Conservation (phyloP, 2,329 filamentous ascomycete genomes). For the Neurospora crassa region DNA sequence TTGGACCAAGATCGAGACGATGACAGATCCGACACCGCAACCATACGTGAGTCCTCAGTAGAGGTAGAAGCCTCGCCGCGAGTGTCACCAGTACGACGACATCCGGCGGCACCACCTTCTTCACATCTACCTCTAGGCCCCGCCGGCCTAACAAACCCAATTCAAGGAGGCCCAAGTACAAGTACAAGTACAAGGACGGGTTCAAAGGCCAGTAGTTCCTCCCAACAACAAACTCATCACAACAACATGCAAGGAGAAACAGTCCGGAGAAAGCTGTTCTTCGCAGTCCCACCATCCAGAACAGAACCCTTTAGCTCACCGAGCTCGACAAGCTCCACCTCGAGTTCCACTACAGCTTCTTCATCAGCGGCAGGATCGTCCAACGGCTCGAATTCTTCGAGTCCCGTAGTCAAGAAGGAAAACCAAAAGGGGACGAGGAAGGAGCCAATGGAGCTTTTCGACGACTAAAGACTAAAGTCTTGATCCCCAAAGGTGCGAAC, state of each 20-base stretch:
- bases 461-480: neutral
- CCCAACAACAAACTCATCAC: neutral
- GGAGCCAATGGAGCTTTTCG: neutral
- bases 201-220: neutral
- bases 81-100: neutral
- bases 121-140: neutral
- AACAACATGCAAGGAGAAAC: neutral
- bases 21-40: neutral
- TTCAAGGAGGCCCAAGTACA: no score
- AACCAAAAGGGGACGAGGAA: neutral
- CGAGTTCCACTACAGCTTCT: neutral
- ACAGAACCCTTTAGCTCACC: neutral
- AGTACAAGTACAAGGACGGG: no score
- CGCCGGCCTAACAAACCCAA: no score
- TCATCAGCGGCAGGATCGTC: neutral
- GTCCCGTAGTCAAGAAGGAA: neutral
- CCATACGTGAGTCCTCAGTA: neutral
- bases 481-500: neutral
- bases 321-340: neutral
- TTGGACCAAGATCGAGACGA: neutral
- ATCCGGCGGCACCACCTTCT: neutral
- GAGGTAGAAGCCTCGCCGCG: neutral
- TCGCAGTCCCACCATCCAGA: neutral
- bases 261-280: neutral
- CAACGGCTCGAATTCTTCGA: neutral